Evolutionary conservation across 2,329 filamentous ascomycete genomes (phyloP), one percentile per base, ranked within the genome.

Genomic region (Pseudogymnoascus sp.): DNA sequence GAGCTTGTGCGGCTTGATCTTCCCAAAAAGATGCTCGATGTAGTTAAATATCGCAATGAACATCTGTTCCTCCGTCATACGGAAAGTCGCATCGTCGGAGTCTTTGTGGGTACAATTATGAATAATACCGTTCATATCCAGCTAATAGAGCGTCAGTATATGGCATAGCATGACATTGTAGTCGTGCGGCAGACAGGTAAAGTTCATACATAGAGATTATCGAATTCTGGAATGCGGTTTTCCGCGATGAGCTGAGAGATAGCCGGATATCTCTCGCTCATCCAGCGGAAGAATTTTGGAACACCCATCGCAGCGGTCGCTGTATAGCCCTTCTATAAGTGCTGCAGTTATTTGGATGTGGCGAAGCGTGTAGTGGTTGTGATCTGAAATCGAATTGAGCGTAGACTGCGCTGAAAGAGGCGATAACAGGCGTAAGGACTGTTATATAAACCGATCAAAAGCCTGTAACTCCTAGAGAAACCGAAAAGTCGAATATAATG

Each of bases 21-120:
- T 99, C 70, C 93, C 93, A 76, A 96, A 99, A 62, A 99, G 78
- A 79, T 99, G 95, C 77, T 99, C 95, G 69, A 99, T 99, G 76
- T 99, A 99, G 78, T 97, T 97, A 85, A 99, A 99, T 72, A 99
- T 99, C 64, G 92, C 90, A 70, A 99, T 97, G 74, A 99, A 99
- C 95, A 99, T 99, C 76, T 97, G 91, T 75, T 99, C 93, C 76
- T 99, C 96, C 64, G 89, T 93, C 77, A 97, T 87, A 63, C 95
- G 91, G 72, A 96, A 96, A 1, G 91, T 91, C 3, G 92, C 86
- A 74, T 93, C 93, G 73, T 96, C 93, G 24, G 91, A 88, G 77
- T 99, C 93, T 73, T 95, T 96, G 79, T 99, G 95, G 63, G 95
- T 99, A 76, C 95, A 99, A 76, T 99, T 99, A 78, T 99, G 93